Evolutionary conservation across 345 rosid genomes (phyloP), one percentile per base, ranked within the genome.

Genomic region (Clausena lansium): DNA sequence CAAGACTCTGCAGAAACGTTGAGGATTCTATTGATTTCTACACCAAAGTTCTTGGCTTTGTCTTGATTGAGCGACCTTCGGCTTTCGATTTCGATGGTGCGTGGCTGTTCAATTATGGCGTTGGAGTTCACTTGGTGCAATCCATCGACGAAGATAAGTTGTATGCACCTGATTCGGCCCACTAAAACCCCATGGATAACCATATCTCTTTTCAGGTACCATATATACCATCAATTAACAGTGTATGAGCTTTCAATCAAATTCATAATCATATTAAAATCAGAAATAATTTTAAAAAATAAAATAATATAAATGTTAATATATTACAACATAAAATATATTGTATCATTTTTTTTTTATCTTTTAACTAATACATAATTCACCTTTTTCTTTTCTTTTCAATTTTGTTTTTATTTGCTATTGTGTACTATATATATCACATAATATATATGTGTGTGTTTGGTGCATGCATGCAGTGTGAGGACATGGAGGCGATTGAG

Each of bases 91-190:
- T 87, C 73, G 78, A 86, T 0, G 96, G 94, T 0, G 93, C 95
- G 0, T 92, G 97, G 97, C 64, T 92, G 36, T 90, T 87, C 83
- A 93, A 92, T 77, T 93, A 93, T 78, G 95, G 97, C 0, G 73
- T 90, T 1, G 94, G 95, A 63, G 82, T 92, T 69, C 97, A 94
- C 74, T 67, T 91, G 81, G 85, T 89, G 32, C 95, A 87, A 38
- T 85, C 83, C 22, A 75, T 84, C 32, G 88, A 86, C 38, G 86
- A 85, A 52, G 83, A 88, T 1, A 81, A 76, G 63, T 59, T 86
- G 47, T 41, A 14, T 11, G 15, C 47, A 41, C 89, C 94, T 41
- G 80, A 87, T 2, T 25, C 78, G 4, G 55, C 80, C 3, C 80
- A 70, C 38, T 81, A 86, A 73, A 89, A 90, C 67, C 94, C 97